Evolutionary conservation across 306 rosid species (phyloP).

Genomic region (Citrullus amarus): DNA sequence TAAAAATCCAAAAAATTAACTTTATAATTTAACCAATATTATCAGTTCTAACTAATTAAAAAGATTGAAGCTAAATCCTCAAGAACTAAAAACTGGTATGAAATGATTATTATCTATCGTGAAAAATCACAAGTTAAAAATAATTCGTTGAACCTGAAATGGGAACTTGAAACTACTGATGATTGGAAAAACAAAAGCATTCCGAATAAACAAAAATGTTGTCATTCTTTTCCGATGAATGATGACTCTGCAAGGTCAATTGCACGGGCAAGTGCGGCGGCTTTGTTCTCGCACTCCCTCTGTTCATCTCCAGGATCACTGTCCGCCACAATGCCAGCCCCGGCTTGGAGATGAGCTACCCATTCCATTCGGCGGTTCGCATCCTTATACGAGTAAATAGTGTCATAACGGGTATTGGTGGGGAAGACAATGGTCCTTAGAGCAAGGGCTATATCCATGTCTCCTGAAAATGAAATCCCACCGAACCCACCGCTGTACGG

Average conservation of each 20-base stretch:
- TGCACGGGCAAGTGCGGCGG: conserved; percentile 88
- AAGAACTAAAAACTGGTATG: too few relatives aligned
- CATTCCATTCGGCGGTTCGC: conserved; percentile 61
- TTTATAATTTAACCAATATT: too few relatives aligned
- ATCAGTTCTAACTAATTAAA: too few relatives aligned
- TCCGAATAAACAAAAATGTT: not conserved
- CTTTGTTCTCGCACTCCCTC: conserved; percentile 92
- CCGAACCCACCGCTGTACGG: conserved; percentile 98
- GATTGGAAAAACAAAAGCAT: not conserved
- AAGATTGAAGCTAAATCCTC: too few relatives aligned
- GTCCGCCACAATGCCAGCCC: conserved; percentile 95
- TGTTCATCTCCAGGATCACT: conserved; percentile 87
- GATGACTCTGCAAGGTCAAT: conserved; percentile 96
- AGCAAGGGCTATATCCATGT: conserved; percentile 92
- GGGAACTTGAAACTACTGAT: not conserved
- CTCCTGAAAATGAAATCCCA: conserved; percentile 73
- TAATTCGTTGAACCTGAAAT: not conserved
- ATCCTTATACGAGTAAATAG: conserved; percentile 82
- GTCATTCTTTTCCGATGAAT: conserved; percentile 36
- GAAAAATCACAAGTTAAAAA: too few relatives aligned
- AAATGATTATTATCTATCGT: too few relatives aligned
- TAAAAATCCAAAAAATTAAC: too few relatives aligned
- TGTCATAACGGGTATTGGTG: conserved; percentile 58
- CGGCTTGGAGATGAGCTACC: conserved; percentile 90
- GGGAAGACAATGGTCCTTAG: conserved; percentile 85